Conservation (phyloP, 768 basidiomycete species). For the Mycena rosella region DNA sequence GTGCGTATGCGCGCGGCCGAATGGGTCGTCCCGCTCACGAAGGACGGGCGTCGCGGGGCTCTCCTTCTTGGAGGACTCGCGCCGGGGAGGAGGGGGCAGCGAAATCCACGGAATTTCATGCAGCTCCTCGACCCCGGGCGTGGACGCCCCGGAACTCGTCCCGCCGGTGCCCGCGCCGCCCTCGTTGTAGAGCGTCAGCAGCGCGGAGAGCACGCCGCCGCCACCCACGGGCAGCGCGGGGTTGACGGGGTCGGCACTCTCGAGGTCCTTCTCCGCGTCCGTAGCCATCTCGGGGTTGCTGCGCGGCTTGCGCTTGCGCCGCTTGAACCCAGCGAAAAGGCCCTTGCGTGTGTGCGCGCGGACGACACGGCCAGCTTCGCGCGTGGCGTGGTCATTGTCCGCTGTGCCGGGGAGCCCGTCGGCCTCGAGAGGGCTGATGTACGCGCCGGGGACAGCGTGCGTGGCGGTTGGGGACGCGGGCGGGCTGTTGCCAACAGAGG, state of each 20-base stretch:
- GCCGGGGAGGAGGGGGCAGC: constrained; percentile 5
- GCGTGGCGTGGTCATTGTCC: constrained; percentile 40
- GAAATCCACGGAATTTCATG: constrained; percentile 31
- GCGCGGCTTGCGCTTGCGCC: constrained; percentile 20
- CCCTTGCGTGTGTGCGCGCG: constrained; percentile 57
- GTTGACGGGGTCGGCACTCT: constrained; percentile 28
- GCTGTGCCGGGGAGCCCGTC: constrained; percentile 66
- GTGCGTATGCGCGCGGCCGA: constrained; percentile 15
- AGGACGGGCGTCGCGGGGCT: neutral
- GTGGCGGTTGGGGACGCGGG: constrained; percentile 40
- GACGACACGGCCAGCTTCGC: constrained; percentile 59
- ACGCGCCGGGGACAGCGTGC: constrained; percentile 62
- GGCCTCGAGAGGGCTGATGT: constrained; percentile 73
- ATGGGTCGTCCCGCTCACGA: too few relatives aligned
- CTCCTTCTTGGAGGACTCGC: constrained; percentile 14
- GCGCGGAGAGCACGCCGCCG: constrained; percentile 72
- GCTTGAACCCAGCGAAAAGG: constrained; percentile 15
- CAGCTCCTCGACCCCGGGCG: constrained; percentile 34
- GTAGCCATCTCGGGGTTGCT: constrained; percentile 35
- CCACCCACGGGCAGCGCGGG: constrained; percentile 40
- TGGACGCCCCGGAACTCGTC: constrained; percentile 34
- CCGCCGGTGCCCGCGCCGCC: constrained; percentile 37
- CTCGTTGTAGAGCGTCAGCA: constrained; percentile 73
- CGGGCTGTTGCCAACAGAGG: constrained; percentile 35
- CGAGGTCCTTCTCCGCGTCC: constrained; percentile 40